phyloP scores from a whole-genome alignment of 2,329 filamentous ascomycete genomes.

The Xylaria sp. region DNA sequence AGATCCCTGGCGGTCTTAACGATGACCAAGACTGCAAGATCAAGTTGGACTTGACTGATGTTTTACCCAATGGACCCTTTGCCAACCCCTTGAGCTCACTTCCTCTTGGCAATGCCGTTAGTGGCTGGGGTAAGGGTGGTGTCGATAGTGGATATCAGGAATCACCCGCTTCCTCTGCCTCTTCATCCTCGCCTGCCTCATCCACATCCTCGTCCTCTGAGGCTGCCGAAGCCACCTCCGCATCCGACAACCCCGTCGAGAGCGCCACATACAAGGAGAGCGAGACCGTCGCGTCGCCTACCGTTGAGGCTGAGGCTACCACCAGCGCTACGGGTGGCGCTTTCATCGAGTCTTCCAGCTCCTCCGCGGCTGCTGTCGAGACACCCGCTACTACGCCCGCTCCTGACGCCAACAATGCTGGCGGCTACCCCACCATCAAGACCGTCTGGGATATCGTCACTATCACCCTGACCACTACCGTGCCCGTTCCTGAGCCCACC shows the following conservation, averaged over 20 bases:
- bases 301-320: conserved; percentile 17
- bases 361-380: conserved; percentile 27
- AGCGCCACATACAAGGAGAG: conserved; percentile 6
- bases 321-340: conserved; percentile 44
- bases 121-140: conserved; percentile 55
- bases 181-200: conserved; percentile 8
- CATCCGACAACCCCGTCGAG: too few species aligned
- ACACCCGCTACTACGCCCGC: conserved; percentile 33
- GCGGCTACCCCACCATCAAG: conserved; percentile 38
- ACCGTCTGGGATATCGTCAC: conserved; percentile 55
- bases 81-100: conserved; percentile 50
- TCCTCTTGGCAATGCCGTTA: conserved; percentile 59
- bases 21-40: conserved; percentile 57
- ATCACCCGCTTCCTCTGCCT: conserved; percentile 18
- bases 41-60: conserved; percentile 52
- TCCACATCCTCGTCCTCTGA: too few species aligned
- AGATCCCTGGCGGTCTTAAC: conserved; percentile 60
- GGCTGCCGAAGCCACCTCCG: conserved; percentile 3
- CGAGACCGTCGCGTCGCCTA: conserved; percentile 16
- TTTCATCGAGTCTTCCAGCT: conserved; percentile 36
- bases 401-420: conserved; percentile 22
- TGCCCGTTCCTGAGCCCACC: conserved; percentile 27
- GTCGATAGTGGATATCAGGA: conserved; percentile 22
- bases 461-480: conserved; percentile 45
- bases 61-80: conserved; percentile 50